Conservation (phyloP, 768 basidiomycete species). For the Suillus paluster region DNA sequence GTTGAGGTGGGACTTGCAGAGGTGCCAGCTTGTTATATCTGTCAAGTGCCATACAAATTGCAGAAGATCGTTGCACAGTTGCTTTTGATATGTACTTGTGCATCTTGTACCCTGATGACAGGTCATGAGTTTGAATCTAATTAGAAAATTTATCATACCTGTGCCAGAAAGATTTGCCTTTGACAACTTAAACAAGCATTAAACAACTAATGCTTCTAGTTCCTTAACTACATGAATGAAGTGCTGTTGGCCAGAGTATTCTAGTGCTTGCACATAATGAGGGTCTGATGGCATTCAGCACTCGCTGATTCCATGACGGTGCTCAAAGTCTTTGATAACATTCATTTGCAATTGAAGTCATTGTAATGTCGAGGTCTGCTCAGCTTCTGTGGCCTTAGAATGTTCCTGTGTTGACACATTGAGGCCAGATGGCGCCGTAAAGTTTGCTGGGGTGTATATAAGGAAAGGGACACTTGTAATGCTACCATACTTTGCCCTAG, state of each 20-base stretch:
- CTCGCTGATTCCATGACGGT: conserved; percentile 25
- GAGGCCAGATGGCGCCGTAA: conserved; percentile 12
- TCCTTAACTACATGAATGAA: conserved; percentile 37
- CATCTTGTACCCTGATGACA: conserved; percentile 37
- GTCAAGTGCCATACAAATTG: conserved; percentile 36
- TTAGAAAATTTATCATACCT: conserved; percentile 27
- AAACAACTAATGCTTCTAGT: conserved; percentile 38
- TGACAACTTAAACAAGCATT: conserved; percentile 42
- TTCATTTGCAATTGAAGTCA: conserved; percentile 16
- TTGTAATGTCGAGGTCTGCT: conserved; percentile 20
- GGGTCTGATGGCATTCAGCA: conserved; percentile 29
- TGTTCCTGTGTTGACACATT: conserved; percentile 20
- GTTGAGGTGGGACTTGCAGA: conserved; percentile 18
- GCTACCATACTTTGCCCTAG: conserved; percentile 17
- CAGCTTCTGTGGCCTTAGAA: conserved; percentile 25
- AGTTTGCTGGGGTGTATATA: conserved; percentile 18
- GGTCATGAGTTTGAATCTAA: neutral
- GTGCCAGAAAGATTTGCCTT: conserved; percentile 40
- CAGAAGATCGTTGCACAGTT: conserved; percentile 31
- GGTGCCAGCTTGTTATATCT: conserved; percentile 37
- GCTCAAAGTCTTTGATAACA: too few relatives aligned
- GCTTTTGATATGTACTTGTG: conserved; percentile 39
- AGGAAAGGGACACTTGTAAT: conserved; percentile 15
- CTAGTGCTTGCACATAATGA: conserved; percentile 25
- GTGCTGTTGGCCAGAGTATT: conserved; percentile 6